Evolutionary conservation across 2,329 filamentous ascomycete species (phyloP).

Genomic region (Trichoderma sp.): DNA sequence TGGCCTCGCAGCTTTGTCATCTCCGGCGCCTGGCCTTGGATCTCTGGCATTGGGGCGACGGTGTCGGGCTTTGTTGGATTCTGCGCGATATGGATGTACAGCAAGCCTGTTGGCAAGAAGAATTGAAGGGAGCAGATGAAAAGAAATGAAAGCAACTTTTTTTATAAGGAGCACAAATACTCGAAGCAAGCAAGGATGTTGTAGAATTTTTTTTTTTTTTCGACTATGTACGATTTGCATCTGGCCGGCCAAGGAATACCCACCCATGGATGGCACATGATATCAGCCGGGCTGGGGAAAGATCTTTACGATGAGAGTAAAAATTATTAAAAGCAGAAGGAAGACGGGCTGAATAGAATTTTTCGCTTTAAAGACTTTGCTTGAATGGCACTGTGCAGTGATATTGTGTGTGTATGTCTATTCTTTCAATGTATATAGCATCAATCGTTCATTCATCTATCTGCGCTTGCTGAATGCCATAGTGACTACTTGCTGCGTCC

Average conservation of each 20-base stretch:
- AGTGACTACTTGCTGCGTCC: not conserved
- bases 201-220: conserved; percentile 21
- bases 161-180: not conserved
- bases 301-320: conserved; percentile 30
- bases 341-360: conserved; percentile 23
- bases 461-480: not conserved
- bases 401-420: not conserved
- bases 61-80: conserved; percentile 83
- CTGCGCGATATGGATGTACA: conserved; percentile 83
- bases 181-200: not conserved
- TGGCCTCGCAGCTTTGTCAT: conserved; percentile 91
- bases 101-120: conserved; percentile 46
- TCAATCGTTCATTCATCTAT: not conserved
- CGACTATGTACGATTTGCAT: conserved; percentile 21
- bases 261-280: conserved; percentile 15
- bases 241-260: conserved; percentile 12
- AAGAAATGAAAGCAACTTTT: not conserved
- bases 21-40: conserved; percentile 91
- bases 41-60: conserved; percentile 82
- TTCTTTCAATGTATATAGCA: not conserved
- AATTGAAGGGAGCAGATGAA: not conserved
- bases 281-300: not conserved
- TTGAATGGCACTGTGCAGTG: not conserved
- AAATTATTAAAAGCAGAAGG: conserved; percentile 24
- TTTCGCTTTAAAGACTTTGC: not conserved